phyloP scores from a whole-genome alignment of 2,329 filamentous ascomycete species.

The Aspergillus fumigatus region DNA sequence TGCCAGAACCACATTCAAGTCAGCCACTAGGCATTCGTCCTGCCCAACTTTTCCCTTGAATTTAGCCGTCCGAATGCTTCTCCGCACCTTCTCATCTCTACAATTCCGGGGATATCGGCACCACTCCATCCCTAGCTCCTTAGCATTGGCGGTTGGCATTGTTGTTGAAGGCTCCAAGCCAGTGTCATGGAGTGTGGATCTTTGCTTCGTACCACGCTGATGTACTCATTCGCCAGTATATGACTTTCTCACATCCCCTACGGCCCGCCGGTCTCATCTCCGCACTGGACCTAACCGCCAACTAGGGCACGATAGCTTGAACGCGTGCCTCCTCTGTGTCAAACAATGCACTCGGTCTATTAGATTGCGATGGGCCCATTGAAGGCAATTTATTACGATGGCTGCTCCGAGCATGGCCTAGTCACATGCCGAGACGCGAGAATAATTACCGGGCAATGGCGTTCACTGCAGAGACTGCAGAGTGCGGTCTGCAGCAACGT shows the following conservation, averaged over 20 bases:
- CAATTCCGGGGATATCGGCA: neutral
- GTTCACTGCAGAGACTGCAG: neutral
- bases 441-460: neutral
- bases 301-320: neutral
- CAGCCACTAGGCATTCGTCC: neutral
- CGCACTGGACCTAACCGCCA: neutral
- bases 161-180: neutral
- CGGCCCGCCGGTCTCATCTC: conserved; percentile 1
- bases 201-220: neutral
- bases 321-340: neutral
- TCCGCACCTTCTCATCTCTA: neutral
- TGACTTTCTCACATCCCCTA: neutral
- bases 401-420: neutral
- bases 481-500: neutral
- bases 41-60: neutral
- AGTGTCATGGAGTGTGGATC: neutral
- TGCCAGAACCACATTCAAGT: neutral
- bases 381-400: neutral
- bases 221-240: neutral
- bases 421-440: neutral
- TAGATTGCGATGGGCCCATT: neutral
- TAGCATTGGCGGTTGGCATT: neutral
- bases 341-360: neutral
- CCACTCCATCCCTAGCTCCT: neutral
- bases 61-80: neutral